Base-by-base conservation (phyloP, 2,329 filamentous ascomycete species). In the Kalaharituber pfeilii region DNA sequence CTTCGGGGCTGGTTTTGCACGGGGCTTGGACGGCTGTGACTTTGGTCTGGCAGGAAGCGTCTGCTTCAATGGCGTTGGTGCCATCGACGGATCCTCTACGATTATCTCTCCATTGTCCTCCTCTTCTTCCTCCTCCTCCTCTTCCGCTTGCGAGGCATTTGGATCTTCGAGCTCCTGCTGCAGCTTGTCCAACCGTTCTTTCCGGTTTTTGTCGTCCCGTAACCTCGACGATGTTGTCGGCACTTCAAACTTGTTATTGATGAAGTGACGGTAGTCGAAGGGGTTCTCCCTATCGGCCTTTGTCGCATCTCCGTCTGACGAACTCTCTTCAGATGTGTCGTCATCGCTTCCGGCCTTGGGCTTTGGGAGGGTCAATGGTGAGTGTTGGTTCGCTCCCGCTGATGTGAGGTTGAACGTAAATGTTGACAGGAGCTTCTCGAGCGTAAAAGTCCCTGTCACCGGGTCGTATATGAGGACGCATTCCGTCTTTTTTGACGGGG, bases 381-480 rank as follows among this genome's bases (percentile, higher is more conserved):
- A 58, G 28, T 61, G 53, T 9, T 50, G 53, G n/a, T 51, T 53
- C 18, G 58, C 52, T 49, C 53, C 60, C 18, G 59, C 53, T 13
- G 56, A 58, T 4, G 59, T 57, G 18, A 47, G 18, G 50, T 61
- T 61, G 49, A 61, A 60, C 1, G 55, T 58, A 44, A 61, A 59
- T 24, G 59, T 54, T n/a, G 57, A 54, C n/a, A 50, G 44, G 9
- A 61, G 50, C 29, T 60, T 60, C 55, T 61, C 59, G 29, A 61
- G 57, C 8, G 59, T 61, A 50, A 60, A 59, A 3, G 33, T 49
- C 29, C 60, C 57, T 0, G 57, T 59, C 3, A 49, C 18, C 3
- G 56, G 58, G 53, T 61, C 50, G 47, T 57, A 61, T 5, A 61
- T 45, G 3, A 61, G 57, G 24, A 61, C 57, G 28, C 59, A 56